Percentiles rank a stretch among this genome's conserved stretches.
These are phyloP conservation scores for Schizophyllum commune DNA, from an alignment of 1,284 basidiomycete species.

Conservation along the genomic window DNA sequence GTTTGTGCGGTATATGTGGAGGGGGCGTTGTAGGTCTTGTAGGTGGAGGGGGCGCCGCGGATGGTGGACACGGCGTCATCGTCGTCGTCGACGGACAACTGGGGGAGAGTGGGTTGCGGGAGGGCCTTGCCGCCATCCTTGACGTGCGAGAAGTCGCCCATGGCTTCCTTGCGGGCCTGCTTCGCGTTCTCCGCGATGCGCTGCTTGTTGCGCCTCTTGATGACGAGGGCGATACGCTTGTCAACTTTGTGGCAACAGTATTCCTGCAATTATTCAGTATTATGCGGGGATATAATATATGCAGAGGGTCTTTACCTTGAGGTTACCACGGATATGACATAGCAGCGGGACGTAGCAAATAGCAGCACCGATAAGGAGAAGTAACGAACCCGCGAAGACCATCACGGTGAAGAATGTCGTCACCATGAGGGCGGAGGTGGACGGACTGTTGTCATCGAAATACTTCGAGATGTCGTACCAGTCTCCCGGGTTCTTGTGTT, in stretches of 20 bases:
- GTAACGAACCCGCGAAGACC: conserved; percentile 79
- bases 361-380: conserved; percentile 78
- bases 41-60: conserved; percentile 40
- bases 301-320: conserved; percentile 53
- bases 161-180: conserved; percentile 85
- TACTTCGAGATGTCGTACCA: conserved; percentile 69
- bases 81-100: conserved; percentile 81
- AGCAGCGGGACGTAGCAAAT: conserved; percentile 89
- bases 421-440: conserved; percentile 80
- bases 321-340: conserved; percentile 91
- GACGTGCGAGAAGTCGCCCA: conserved; percentile 83
- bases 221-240: conserved; percentile 92
- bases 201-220: conserved; percentile 87
- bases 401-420: conserved; percentile 88
- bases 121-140: conserved; percentile 87
- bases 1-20: conserved; percentile 39
- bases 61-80: conserved; percentile 54
- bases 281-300: not conserved
- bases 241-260: conserved; percentile 99
- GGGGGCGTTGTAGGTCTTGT: conserved; percentile 24
- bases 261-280: conserved; percentile 46
- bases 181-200: conserved; percentile 78
- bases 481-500: conserved; percentile 51
- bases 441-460: conserved; percentile 58
- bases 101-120: conserved; percentile 95